These are phyloP conservation scores for Pogostemon cablin DNA, from an alignment of 257 asterid genomes.

Conservation along the genomic window DNA sequence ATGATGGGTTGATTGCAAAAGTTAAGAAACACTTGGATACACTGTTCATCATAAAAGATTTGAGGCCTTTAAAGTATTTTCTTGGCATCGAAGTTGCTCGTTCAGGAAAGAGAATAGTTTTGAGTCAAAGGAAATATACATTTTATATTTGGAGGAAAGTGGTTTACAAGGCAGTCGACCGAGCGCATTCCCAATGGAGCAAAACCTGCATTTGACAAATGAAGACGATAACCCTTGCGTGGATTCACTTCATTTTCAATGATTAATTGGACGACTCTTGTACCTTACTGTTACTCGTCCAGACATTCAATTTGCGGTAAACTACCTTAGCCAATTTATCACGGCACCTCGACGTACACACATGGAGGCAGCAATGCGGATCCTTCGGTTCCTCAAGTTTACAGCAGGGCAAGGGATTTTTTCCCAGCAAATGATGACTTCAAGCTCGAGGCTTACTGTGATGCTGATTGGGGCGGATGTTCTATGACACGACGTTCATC, in stretches of 20 bases:
- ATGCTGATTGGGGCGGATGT: neutral
- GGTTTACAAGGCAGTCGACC: neutral
- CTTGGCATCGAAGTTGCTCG: too few relatives aligned
- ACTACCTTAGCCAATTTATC: neutral
- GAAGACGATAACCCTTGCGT: neutral
- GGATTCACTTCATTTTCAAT: neutral
- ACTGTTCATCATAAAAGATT: too few relatives aligned
- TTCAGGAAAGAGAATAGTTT: too few relatives aligned
- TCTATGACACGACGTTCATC: neutral
- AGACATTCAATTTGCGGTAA: constrained; percentile 4
- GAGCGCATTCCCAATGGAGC: constrained; percentile 1
- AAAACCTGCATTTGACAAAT: neutral
- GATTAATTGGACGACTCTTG: neutral
- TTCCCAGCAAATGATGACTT: neutral
- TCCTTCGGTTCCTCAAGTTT: neutral
- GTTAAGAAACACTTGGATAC: too few relatives aligned
- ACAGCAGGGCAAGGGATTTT: neutral
- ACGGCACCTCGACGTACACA: neutral
- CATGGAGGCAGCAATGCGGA: neutral
- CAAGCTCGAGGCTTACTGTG: neutral
- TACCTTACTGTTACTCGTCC: neutral
- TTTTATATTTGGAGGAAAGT: neutral
- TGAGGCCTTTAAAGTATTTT: too few relatives aligned
- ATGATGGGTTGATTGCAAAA: too few relatives aligned
- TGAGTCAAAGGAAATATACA: neutral